phyloP scores from a whole-genome alignment of 2,329 filamentous ascomycete species.

The Apiospora sp. region DNA sequence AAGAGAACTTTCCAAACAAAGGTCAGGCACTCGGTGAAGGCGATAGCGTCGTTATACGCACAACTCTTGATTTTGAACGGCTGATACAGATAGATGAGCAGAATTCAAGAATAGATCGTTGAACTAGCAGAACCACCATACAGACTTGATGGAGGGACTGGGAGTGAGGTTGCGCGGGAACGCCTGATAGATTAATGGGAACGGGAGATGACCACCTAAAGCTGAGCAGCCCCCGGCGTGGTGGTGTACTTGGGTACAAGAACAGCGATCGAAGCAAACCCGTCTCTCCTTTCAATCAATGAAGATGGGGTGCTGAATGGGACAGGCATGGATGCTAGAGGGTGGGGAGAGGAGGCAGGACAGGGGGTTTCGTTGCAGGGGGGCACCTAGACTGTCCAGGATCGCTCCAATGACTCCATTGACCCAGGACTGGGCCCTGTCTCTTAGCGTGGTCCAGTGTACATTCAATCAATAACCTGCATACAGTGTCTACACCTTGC shows the following conservation, averaged over 20 bases:
- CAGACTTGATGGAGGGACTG: slow-evolving; percentile 8
- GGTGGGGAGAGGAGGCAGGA: slow-evolving; percentile 6
- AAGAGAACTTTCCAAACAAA: slow-evolving; percentile 8
- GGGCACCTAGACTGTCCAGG: background rate
- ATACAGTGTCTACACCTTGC: slow-evolving; percentile 3
- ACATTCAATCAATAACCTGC: slow-evolving; percentile 18
- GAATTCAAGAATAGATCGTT: slow-evolving; percentile 12
- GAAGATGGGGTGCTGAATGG: background rate
- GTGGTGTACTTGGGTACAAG: slow-evolving; percentile 15
- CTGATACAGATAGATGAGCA: background rate
- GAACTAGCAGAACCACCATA: slow-evolving; percentile 19
- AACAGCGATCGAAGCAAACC: background rate
- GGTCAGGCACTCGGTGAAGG: slow-evolving; percentile 4
- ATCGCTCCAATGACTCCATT: slow-evolving; percentile 23
- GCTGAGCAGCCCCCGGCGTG: slow-evolving; percentile 15
- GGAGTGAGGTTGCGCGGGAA: slow-evolving; percentile 20
- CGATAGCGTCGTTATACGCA: background rate
- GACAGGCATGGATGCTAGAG: background rate
- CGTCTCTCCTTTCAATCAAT: slow-evolving; percentile 16
- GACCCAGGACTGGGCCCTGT: slow-evolving; percentile 11
- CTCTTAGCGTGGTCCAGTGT: background rate
- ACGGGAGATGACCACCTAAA: slow-evolving; percentile 19
- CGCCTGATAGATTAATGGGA: slow-evolving; percentile 19
- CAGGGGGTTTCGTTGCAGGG: slow-evolving; percentile 8
- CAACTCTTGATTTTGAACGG: background rate